Base-by-base conservation (phyloP, 306 rosid genomes). In the Cucumis melo region DNA sequence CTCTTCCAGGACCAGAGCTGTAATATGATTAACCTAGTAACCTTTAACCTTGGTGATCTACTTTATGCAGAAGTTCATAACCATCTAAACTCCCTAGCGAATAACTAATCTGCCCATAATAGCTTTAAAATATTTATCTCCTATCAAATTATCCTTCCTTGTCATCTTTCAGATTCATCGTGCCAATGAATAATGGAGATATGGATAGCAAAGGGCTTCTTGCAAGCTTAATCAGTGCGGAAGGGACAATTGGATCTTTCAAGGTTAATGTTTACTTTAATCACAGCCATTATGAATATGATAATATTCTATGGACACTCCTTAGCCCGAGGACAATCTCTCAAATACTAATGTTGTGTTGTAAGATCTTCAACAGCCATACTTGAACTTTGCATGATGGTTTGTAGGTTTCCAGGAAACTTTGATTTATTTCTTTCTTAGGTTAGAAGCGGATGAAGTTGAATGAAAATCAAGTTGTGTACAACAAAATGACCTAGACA, bases 181-280 rank as follows among this genome's bases (percentile, higher is more conserved):
- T 93, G 80, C 88, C 97, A 46, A 86, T 93, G 96, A 82, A 81
- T 85, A 91, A 93, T 79, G 98, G 98, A 64, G 96, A 91, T 70
- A 87, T 93, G 41, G 93, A 94, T 60, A 82, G 91, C 89, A 90
- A 89, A 84, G 98, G 97, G 78, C 61, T 83, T 83, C 92, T 94
- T 63, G 82, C 98, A 77, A 85, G 91, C 77, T 46, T 94, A 77
- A 3, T 94, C 80, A 73, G 66, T 76, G 39, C 83, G 27, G 96
- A 90, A 82, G 98, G 96, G 80, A 87, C 98, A 51, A 16, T 91
- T 48, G 93, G 82, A 84, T 94, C 96, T 53, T 91, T 94, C 67
- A 89, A 94, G 97, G 97, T 94, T 75, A 76, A 83, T 55, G 68
- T 70, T 78, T 73, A 79, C 80, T 78, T 44, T 7, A 39, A 46